Evolutionary conservation across 2,329 filamentous ascomycete genomes (phyloP).

Genomic region (Immersiporthe knoxdaviesiana): DNA sequence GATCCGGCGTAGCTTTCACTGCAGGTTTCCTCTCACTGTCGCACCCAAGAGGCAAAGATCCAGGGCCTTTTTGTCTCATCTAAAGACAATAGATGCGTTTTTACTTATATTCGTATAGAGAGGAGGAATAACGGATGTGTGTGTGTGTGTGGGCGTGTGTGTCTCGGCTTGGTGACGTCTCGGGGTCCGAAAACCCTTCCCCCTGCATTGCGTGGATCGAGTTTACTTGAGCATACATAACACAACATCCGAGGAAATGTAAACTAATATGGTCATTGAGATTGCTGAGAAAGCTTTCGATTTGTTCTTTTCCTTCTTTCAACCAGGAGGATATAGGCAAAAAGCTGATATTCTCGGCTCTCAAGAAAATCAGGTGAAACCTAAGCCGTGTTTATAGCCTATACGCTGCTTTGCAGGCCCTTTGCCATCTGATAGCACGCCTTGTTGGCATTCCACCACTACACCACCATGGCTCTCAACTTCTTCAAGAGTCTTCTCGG

Average conservation of each 20-base stretch:
- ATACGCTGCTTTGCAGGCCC: no score
- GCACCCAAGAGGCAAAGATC: neutral
- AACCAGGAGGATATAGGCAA: neutral
- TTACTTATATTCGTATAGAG: neutral
- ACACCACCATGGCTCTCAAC: conserved; percentile 13
- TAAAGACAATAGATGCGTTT: neutral
- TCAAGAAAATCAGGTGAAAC: neutral
- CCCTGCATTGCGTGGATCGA: conserved; percentile 8
- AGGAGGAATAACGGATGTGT: no score
- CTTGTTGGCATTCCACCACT: no score
- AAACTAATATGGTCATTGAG: neutral
- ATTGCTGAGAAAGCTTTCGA: neutral
- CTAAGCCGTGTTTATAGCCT: no score
- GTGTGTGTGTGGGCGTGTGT: neutral
- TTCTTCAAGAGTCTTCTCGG: conserved; percentile 12
- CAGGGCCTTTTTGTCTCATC: neutral
- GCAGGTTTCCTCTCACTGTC: neutral
- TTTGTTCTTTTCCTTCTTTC: neutral
- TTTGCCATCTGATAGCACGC: no score
- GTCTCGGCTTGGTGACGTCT: neutral
- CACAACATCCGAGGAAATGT: neutral
- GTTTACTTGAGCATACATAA: neutral
- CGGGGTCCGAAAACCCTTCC: conserved; percentile 18
- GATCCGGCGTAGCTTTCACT: conserved; percentile 13
- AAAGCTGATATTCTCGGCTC: neutral